Base-by-base conservation (phyloP, 495 filamentous ascomycete genomes). In the Tuber magnatum region DNA sequence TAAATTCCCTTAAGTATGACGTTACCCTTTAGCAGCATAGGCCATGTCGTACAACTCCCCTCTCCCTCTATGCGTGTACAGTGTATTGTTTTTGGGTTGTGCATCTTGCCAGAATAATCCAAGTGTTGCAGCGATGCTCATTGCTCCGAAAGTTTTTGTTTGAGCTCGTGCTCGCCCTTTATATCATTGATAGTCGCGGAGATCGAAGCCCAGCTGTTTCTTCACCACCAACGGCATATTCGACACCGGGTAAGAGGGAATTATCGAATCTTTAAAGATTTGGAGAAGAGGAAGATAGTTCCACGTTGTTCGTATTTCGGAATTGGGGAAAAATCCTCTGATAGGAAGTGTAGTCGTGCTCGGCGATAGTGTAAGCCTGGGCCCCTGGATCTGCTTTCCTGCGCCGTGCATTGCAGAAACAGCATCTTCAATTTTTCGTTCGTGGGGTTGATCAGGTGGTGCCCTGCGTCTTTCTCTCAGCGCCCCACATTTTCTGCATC, bases 401-500 rank as follows among this genome's bases (percentile, higher is more conserved):
- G 56, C 56, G 14, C 56, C 3, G n/a, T 65, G 56, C 56, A 65
- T 65, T 32, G 56, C 28, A 35, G 56, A 35, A 32, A 32, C n/a
- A 32, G 8, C 56, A 65, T 35, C 56, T 65, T 16, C 12, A 32
- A 6, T 35, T 65, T 28, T 65, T 65, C 56, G 5, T 65, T 65
- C 56, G 56, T 65, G 56, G 56, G 56, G 28, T 65, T 65, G 56
- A 35, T 65, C 56, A 65, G 56, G 56, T 65, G 56, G 56, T 35
- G 10, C 56, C 56, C 56, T 65, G 56, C 56, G 10, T 65, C 28
- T 65, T 12, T 65, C 56, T 35, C 56, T 18, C 56, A 32, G 10
- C 28, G 56, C 28, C 56, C 56, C 56, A 65, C 56, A 65, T 65
- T 18, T 65, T 18, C 28, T 65, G 14, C 56, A 35, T 10, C 10